These are phyloP conservation scores for Colletotrichum karsti DNA, from an alignment of 2,329 filamentous ascomycete species.

Conservation along the genomic window DNA sequence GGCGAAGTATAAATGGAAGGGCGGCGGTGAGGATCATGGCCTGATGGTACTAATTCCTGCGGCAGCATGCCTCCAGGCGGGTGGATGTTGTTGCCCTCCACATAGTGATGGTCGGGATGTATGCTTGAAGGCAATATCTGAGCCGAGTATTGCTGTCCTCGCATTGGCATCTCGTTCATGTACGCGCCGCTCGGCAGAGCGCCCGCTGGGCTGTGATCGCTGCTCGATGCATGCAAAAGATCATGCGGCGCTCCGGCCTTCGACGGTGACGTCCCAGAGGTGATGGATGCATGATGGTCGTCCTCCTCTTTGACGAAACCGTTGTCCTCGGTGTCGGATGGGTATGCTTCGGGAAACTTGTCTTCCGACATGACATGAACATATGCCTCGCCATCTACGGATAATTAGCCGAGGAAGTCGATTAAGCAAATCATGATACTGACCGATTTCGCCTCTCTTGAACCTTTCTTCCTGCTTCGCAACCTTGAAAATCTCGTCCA, in stretches of 20 bases:
- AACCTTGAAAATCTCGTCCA: conserved; percentile 70
- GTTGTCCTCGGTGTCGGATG: conserved; percentile 57
- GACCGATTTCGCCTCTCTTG: conserved; percentile 66
- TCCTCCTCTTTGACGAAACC: conserved; percentile 52
- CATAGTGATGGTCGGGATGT: conserved; percentile 47
- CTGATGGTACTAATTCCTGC: conserved; percentile 53
- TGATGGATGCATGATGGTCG: conserved; percentile 45
- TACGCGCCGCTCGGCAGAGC: conserved; percentile 44
- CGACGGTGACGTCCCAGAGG: conserved; percentile 44
- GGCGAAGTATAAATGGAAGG: conserved; percentile 52
- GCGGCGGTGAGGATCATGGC: conserved; percentile 55
- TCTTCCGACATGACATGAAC: conserved; percentile 63
- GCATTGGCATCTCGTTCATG: conserved; percentile 53
- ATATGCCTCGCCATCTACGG: conserved; percentile 54
- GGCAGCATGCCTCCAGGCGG: conserved; percentile 46
- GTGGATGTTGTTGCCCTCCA: conserved; percentile 47
- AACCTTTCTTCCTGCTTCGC: conserved; percentile 65
- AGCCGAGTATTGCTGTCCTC: conserved; percentile 48
- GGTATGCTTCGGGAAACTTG: conserved; percentile 55
- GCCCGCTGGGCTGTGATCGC: conserved; percentile 45
- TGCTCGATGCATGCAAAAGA: conserved; percentile 44
- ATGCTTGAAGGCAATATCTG: conserved; percentile 54
- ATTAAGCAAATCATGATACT: conserved; percentile 29
- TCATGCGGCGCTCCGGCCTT: conserved; percentile 42
- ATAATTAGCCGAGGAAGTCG: not conserved